A percentile compares a stretch with the other conserved stretches of the same genome.
phyloP scores from a whole-genome alignment of 2,329 filamentous ascomycete genomes.

The Dothiorella sarmentorum region DNA sequence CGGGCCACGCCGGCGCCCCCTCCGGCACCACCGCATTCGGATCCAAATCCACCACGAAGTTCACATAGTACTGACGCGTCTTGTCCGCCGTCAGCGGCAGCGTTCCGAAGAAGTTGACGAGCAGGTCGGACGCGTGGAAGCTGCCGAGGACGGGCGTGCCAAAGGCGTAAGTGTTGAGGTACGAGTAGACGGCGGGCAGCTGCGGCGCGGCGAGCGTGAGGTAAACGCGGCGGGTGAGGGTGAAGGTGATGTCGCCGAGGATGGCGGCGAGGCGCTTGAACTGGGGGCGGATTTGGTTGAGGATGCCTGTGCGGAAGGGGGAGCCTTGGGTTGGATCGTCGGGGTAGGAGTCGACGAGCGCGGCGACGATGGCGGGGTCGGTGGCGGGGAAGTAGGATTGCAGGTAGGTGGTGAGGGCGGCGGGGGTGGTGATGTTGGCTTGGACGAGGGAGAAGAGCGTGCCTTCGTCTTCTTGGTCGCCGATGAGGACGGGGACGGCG shows the following conservation, averaged over 20 bases:
- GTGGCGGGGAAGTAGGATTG: conserved; percentile 59
- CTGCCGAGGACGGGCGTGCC: conserved; percentile 71
- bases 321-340: conserved; percentile 58
- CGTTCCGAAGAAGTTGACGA: conserved; percentile 52
- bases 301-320: conserved; percentile 64
- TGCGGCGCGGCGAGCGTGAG: conserved; percentile 53
- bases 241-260: conserved; percentile 73
- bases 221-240: conserved; percentile 64
- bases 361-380: conserved; percentile 48
- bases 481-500: conserved; percentile 62
- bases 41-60: conserved; percentile 67
- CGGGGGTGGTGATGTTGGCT: conserved; percentile 61
- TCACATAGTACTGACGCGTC: conserved; percentile 63
- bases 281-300: conserved; percentile 72
- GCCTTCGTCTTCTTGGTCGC: conserved; percentile 77
- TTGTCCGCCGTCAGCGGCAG: conserved; percentile 24
- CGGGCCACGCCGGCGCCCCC: conserved; percentile 47
- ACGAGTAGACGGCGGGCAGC: conserved; percentile 66
- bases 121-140: conserved; percentile 70
- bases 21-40: conserved; percentile 56
- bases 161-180: conserved; percentile 68
- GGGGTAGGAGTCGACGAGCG: conserved; percentile 62
- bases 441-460: conserved; percentile 71
- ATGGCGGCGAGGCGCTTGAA: conserved; percentile 76
- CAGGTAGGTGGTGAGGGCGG: conserved; percentile 61